These are phyloP conservation scores for Cystobasidium pallidum DNA, from an alignment of 1,284 basidiomycete species.

Conservation along the genomic window DNA sequence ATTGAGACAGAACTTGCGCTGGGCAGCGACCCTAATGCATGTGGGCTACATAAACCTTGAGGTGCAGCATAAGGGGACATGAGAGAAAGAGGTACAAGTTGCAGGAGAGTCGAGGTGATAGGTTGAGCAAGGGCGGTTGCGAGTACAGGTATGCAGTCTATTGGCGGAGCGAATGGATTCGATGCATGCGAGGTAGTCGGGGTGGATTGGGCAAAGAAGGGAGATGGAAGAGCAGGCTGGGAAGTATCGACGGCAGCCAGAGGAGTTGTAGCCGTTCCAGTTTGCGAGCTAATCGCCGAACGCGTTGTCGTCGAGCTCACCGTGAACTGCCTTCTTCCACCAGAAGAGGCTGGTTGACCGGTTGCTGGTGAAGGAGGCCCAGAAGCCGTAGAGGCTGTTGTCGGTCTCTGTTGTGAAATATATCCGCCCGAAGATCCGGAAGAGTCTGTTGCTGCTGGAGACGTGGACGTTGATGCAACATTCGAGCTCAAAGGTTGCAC, in stretches of 20 bases:
- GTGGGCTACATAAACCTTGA: slow-evolving; percentile 14
- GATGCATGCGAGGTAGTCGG: slow-evolving; percentile 29
- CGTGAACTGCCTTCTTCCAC: slow-evolving; percentile 6
- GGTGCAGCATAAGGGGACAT: slow-evolving; percentile 46
- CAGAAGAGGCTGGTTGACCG: neutral
- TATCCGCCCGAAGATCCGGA: slow-evolving; percentile 16
- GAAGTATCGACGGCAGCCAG: slow-evolving; percentile 28
- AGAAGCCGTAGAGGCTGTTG: slow-evolving; percentile 5
- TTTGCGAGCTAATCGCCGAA: slow-evolving; percentile 10
- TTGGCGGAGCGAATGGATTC: slow-evolving; percentile 31
- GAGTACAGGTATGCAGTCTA: slow-evolving; percentile 41
- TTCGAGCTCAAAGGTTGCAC: neutral
- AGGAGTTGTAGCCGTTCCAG: slow-evolving; percentile 15
- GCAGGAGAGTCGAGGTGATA: slow-evolving; percentile 50
- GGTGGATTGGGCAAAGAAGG: slow-evolving; percentile 35
- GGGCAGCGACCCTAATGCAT: slow-evolving; percentile 28
- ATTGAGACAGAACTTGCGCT: slow-evolving; percentile 47
- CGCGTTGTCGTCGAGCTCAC: slow-evolving; percentile 15
- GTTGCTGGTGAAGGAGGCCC: slow-evolving; percentile 22
- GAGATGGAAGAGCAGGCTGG: slow-evolving; percentile 20
- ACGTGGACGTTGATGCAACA: neutral
- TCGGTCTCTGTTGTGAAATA: neutral
- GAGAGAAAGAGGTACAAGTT: slow-evolving; percentile 50
- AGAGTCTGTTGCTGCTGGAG: slow-evolving; percentile 5
- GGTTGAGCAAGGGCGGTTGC: slow-evolving; percentile 49